phyloP scores from a whole-genome alignment of 1,284 basidiomycete genomes.

The Austropuccinia psidii region DNA sequence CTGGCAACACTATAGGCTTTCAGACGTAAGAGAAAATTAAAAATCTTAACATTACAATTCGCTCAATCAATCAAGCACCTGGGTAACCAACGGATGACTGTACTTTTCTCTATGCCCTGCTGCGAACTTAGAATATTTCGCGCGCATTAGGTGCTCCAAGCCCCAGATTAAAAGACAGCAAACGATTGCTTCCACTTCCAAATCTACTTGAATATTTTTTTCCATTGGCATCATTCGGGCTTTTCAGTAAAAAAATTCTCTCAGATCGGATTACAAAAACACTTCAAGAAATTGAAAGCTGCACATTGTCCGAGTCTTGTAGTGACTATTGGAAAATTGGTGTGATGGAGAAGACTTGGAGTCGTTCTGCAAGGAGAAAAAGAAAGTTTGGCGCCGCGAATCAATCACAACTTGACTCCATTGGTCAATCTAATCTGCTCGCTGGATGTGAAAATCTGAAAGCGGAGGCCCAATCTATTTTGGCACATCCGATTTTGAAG shows the following conservation, averaged over 20 bases:
- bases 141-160: not conserved
- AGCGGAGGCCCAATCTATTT: too few relatives aligned
- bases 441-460: too few relatives aligned
- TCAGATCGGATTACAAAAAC: conserved; percentile 2
- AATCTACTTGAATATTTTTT: conserved; percentile 25
- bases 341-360: conserved; percentile 8
- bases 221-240: not conserved
- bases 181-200: conserved; percentile 2
- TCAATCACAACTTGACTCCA: not conserved
- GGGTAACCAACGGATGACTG: not conserved
- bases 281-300: not conserved
- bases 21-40: conserved; percentile 59
- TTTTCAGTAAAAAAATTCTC: not conserved
- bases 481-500: too few relatives aligned
- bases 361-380: not conserved
- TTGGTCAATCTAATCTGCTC: too few relatives aligned
- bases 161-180: conserved; percentile 1
- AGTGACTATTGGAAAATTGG: not conserved
- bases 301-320: not conserved
- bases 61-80: not conserved
- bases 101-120: not conserved
- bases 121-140: not conserved
- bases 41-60: not conserved
- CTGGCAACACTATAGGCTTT: conserved; percentile 57
- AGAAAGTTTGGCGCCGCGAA: not conserved